Percentiles rank a stretch among this genome's conserved stretches.
Conservation (phyloP, 2,329 filamentous ascomycete species). For the Colletotrichum sojae region DNA sequence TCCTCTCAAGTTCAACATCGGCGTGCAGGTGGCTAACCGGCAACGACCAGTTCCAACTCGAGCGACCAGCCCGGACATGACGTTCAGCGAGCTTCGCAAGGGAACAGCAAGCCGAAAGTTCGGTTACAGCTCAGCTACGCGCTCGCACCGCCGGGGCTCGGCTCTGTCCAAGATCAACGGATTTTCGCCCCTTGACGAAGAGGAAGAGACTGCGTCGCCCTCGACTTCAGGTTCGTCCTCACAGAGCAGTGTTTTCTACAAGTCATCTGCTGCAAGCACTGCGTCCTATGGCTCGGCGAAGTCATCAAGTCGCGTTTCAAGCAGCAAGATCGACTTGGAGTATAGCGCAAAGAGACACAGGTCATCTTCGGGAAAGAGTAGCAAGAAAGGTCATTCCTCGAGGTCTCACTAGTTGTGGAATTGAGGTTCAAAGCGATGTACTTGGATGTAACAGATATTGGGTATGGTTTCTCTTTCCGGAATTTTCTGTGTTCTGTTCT, state of each 20-base stretch:
- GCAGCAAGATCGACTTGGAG: conserved; percentile 49
- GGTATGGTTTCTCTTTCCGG: too few species aligned
- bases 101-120: conserved; percentile 54
- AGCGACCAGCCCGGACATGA: conserved; percentile 53
- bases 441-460: too few species aligned
- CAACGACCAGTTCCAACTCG: conserved; percentile 49
- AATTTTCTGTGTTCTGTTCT: too few species aligned
- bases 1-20: background rate
- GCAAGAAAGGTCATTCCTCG: conserved; percentile 20
- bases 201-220: conserved; percentile 1
- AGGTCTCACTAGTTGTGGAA: conserved; percentile 3
- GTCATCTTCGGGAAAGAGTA: conserved; percentile 27
- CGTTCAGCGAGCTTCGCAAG: conserved; percentile 55
- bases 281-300: conserved; percentile 21
- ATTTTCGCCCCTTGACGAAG: conserved; percentile 11
- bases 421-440: too few species aligned
- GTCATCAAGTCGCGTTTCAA: conserved; percentile 39
- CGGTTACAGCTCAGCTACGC: conserved; percentile 49
- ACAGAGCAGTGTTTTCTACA: conserved; percentile 21
- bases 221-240: conserved; percentile 41
- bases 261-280: conserved; percentile 16
- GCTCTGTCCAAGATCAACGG: conserved; percentile 37
- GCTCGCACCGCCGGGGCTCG: conserved; percentile 49
- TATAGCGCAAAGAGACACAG: conserved; percentile 45
- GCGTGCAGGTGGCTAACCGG: background rate